Evolutionary conservation across 2,329 filamentous ascomycete genomes (phyloP).

Genomic region (Furcasterigmium sp.): DNA sequence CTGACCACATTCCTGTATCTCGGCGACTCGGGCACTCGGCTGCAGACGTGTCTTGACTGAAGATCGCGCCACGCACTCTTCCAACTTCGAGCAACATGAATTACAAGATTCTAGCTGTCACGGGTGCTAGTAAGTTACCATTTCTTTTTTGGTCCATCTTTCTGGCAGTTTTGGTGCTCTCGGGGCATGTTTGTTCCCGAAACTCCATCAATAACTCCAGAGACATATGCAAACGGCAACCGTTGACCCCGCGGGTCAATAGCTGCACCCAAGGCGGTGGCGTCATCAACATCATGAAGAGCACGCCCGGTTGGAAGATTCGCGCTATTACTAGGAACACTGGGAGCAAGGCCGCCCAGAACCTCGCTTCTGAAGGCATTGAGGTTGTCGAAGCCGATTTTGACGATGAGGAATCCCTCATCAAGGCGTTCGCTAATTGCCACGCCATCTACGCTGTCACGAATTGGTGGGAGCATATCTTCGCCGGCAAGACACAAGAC

Average conservation of each 20-base stretch:
- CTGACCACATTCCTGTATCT: no score
- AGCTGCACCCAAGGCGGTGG: constrained; percentile 21
- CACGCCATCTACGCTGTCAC: constrained; percentile 4
- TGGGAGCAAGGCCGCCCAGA: constrained; percentile 19
- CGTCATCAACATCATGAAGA: constrained; percentile 22
- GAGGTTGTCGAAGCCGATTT: constrained; percentile 30
- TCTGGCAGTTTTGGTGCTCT: no score
- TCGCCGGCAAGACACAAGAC: constrained; percentile 2
- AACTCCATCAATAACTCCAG: no score
- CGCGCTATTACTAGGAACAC: constrained; percentile 23
- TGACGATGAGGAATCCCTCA: constrained; percentile 31
- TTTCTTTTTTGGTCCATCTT: no score
- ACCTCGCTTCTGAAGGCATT: constrained; percentile 16
- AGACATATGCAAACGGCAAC: no score
- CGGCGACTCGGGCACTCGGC: no score
- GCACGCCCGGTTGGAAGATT: constrained; percentile 17
- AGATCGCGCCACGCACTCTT: no score
- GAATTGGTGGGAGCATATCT: constrained; percentile 2
- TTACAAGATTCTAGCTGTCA: constrained; percentile 21
- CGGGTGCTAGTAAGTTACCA: constrained; percentile 25
- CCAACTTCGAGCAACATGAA: not conserved
- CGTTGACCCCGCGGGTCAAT: no score
- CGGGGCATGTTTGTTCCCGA: no score
- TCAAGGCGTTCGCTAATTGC: constrained; percentile 25
- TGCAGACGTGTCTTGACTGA: no score